Base-by-base conservation (phyloP, 345 rosid genomes). In the Capsella bursapastoris region DNA sequence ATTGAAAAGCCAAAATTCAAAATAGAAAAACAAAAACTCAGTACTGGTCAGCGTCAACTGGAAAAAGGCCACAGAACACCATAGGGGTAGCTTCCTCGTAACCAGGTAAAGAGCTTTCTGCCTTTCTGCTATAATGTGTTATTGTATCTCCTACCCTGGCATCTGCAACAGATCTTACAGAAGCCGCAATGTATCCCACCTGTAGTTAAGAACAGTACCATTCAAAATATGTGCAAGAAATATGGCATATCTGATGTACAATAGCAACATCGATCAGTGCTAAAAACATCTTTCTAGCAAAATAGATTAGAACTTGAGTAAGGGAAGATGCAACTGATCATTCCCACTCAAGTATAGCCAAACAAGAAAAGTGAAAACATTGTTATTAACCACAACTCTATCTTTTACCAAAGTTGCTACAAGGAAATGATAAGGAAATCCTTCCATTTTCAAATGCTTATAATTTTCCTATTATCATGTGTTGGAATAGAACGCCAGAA, bases 41-140 rank as follows among this genome's bases (percentile, higher is more conserved):
- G 67, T 88, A 94, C 99, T 90, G 99, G 88, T 94, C 97, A 38
- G 99, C 97, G 75, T 94, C 99, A 79, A 94, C 93, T 57, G 99
- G 99, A 75, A 94, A 94, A 57, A 94, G 84, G 83, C 99, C 99
- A 71, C 99, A 91, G 73, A 94, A 94, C 83, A 94, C 99, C 96
- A 90, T 94, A 47, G 99, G 97, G 22, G 99, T 94, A 76, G 93
- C 99, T 87, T 94, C 97, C 80, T 85, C 91, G 43, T 94, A 94
- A 80, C 99, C 99, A 61, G 99, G 93, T 64, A 94, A 80, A 13
- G 90, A 86, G 43, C 79, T 84, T 61, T 90, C 88, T 44, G 99
- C 99, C 80, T 64, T 90, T 84, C 92, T 88, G 72, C 73, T 28
- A 66, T 59, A 85, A 62, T 79, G 89, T 57, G 96, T 91, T 51